These are phyloP conservation scores for Podospora comata DNA, from an alignment of 495 filamentous ascomycete species.

Conservation along the genomic window DNA sequence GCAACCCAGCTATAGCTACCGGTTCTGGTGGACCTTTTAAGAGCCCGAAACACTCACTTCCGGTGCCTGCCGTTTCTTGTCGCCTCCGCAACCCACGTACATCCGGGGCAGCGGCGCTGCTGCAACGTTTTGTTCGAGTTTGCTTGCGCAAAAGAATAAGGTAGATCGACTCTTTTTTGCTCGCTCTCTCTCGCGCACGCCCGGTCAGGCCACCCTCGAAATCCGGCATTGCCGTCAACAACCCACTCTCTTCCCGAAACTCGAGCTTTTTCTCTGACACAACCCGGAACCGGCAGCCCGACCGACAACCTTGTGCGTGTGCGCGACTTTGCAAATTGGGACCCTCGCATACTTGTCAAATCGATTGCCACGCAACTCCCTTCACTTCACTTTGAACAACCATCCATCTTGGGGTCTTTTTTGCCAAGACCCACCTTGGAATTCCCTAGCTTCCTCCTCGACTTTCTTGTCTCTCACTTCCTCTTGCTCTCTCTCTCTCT, in stretches of 20 bases:
- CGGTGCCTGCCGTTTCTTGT: neutral
- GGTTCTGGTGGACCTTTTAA: too few relatives aligned
- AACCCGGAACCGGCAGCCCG: neutral
- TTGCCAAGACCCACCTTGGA: neutral
- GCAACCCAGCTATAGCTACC: neutral
- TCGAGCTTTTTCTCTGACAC: neutral
- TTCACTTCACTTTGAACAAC: neutral
- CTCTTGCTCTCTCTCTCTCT: slow-evolving; percentile 7
- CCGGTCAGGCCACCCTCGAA: neutral
- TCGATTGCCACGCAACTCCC: neutral
- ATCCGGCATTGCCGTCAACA: slow-evolving; percentile 7
- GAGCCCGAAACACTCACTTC: too few relatives aligned
- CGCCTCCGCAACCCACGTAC: neutral
- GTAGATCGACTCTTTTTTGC: neutral
- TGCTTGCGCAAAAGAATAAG: neutral
- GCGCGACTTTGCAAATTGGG: neutral
- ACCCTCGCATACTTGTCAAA: neutral
- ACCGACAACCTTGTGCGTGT: neutral
- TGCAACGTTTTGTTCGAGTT: neutral
- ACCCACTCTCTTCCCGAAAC: slow-evolving; percentile 1
- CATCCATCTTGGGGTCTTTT: neutral
- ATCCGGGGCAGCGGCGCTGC: neutral
- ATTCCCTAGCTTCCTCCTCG: slow-evolving; percentile 2
- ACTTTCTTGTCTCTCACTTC: neutral
- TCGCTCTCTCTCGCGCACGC: neutral